Evolutionary conservation across 805 yeast species (phyloP), one percentile per base, ranked within the genome.

Genomic region (Saccharomycopsis selenospora): DNA sequence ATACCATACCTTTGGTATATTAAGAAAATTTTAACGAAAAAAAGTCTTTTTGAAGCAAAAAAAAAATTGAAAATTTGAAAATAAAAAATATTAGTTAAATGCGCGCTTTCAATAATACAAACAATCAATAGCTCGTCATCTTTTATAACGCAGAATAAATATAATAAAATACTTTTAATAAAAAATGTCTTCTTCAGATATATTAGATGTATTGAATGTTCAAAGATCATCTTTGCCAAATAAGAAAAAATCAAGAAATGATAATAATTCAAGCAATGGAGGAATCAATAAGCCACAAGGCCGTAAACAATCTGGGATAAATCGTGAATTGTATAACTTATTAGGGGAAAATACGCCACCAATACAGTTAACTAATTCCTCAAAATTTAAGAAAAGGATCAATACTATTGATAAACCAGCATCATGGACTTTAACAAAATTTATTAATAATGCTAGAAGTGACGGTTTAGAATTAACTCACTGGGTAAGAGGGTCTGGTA

Each of bases 331-430:
- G 47, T 90, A 84, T 64, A 85, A 84, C 55, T 72, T 95, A 46
- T 69, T 93, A 36, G 99, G 99, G 3, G 90, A 93, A 36, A 88
- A 88, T 63, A 80, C 95, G 1, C 96, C 99, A 1, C 90, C 98
- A 0, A 77, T 75, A 5, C 48, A 45, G 17, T 20, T 53, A 4
- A 41, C 29, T 11, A 30, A 24, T 11, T 26, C 42, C 5, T 40
- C 42, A 4, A 50, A 48, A 27, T 46, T 52, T 18, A 49, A 46
- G 36, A 22, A 47, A 28, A 27, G 54, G 22, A 14, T 25, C 17
- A 40, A 33, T 18, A 28, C 43, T 8, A 42, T 20, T 17, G 18
- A 33, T 20, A 82, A 79, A 52, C 83, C 87, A 0, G 75, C 93
- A 0, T 89, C 96, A 0, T 93, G 99, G 99, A 73, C 77, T 1